Evolutionary conservation across 768 basidiomycete genomes (phyloP), one percentile per base, ranked within the genome.

Genomic region (Rhodotorula toruloides): DNA sequence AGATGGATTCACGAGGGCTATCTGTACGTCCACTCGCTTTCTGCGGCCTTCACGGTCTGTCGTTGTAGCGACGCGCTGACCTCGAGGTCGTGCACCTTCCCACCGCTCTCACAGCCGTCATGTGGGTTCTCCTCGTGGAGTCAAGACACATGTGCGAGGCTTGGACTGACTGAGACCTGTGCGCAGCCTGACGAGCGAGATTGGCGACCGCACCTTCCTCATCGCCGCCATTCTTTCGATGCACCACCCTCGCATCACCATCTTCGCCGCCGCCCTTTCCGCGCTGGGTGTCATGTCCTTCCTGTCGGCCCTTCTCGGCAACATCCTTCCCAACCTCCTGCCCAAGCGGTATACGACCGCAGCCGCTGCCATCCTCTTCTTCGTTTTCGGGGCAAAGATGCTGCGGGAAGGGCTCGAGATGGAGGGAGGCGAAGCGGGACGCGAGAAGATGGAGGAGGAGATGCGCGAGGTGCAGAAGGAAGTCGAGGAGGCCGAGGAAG

Each of bases 401-500:
- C 74, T 91, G 60, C 79, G 86, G 75, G 94, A 99, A 76, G 93
- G 85, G 6, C 79, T 85, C 58, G 81, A 81, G 69, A 97, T 98
- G 90, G 81, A 84, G 60, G 79, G 80, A 0, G 71, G 71, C n/a
- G 68, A 71, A 39, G 48, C 40, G 34, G 91, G 89, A 11, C 86
- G 80, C 58, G 87, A 84, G 65, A 91, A 91, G 78, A 87, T 96
- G 22, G 79, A 86, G 74, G 93, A 97, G 77, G 96, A 98, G 78
- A 90, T 97, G 87, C 83, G 84, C 60, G 93, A 99, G 79, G 88
- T 90, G n/a, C 87, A 88, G 79, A 91, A 93, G 76, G 94, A 99
- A 79, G 88, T 98, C 57, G 86, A 91, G 73, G 89, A 84, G 54
- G 77, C 77, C 7, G 89, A 91, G 67, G 87, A 65, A 54, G 68